Evolutionary conservation across 768 basidiomycete species (phyloP), one percentile per base, ranked within the genome.

Genomic region (Tephrocybe sp.): DNA sequence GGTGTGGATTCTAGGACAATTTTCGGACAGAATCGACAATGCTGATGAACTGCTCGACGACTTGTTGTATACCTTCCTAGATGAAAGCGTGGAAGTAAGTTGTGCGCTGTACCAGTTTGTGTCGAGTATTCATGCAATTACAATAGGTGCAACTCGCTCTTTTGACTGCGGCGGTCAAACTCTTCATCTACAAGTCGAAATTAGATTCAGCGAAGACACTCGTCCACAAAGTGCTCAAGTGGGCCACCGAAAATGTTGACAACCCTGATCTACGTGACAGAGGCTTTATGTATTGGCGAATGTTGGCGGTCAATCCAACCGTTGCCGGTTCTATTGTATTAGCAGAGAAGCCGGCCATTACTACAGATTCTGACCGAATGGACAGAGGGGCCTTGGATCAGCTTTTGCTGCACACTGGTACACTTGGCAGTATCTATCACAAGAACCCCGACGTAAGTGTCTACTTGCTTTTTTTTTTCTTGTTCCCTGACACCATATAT

Each of bases 271-370:
- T 99, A 18, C 82, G 97, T 27, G 97, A 99, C 68, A 78, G 97
- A 53, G 97, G 97, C 3, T 98, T 95, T 74, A 98, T 99, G 89
- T 99, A 98, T 70, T 99, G 97, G 97, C 85, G 97, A 31, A 78
- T 99, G 71, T 79, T 98, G 37, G 95, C 96, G 8, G 87, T 93
- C 60, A 93, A 97, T 63, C 93, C 95, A 1, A 72, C 85, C 7
- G 86, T 87, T 0, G 95, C 97, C 6, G 82, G 86, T 31, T 88
- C 92, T 56, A 88, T 98, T 54, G 95, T 98, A 28, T 76, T 98
- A 16, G 78, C 91, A 13, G 92, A 94, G 58, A 97, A 97, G 61
- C 97, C 97, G 25, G 77, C 93, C 2, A 98, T 99, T 56, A 95
- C 93, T n/a, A 98, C 92, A 2, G 96, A 98, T 65, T 92, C 94